A percentile compares a stretch with the other conserved stretches of the same genome.
Evolutionary conservation across 169 alveolate genomes (phyloP).

Genomic region (Plasmodium reichenowi): DNA sequence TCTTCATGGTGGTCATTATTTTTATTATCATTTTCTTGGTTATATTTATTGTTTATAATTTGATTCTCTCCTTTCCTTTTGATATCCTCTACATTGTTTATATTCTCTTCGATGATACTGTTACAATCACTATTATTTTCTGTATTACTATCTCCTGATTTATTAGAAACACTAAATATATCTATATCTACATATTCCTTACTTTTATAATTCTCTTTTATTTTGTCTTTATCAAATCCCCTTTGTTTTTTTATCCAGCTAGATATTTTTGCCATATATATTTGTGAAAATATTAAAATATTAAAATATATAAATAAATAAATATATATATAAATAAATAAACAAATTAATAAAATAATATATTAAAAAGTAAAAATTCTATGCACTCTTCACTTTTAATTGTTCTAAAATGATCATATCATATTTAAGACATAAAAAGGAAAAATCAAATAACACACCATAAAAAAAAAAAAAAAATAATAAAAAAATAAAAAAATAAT

Average conservation of each 20-base stretch:
- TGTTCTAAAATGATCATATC: too few relatives aligned
- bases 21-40: background rate
- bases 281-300: background rate
- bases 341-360: too few relatives aligned
- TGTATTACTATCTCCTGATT: slow-evolving; percentile 3
- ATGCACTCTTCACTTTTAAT: too few relatives aligned
- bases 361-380: too few relatives aligned
- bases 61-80: background rate
- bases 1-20: background rate
- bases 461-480: too few relatives aligned
- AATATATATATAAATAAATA: too few relatives aligned
- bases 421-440: too few relatives aligned
- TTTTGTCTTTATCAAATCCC: slow-evolving; percentile 38
- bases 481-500: too few relatives aligned
- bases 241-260: slow-evolving; percentile 31
- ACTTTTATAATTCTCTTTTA: background rate
- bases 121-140: slow-evolving; percentile 9
- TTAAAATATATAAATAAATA: too few relatives aligned
- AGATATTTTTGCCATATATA: slow-evolving; percentile 30
- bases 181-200: slow-evolving; percentile 18
- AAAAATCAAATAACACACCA: too few relatives aligned
- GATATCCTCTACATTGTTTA: background rate
- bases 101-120: background rate
- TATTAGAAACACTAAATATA: slow-evolving; percentile 15
- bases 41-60: background rate